Evolutionary conservation across 139 green algal genomes (phyloP).

Genomic region (Zygnema circumcarinatum): DNA sequence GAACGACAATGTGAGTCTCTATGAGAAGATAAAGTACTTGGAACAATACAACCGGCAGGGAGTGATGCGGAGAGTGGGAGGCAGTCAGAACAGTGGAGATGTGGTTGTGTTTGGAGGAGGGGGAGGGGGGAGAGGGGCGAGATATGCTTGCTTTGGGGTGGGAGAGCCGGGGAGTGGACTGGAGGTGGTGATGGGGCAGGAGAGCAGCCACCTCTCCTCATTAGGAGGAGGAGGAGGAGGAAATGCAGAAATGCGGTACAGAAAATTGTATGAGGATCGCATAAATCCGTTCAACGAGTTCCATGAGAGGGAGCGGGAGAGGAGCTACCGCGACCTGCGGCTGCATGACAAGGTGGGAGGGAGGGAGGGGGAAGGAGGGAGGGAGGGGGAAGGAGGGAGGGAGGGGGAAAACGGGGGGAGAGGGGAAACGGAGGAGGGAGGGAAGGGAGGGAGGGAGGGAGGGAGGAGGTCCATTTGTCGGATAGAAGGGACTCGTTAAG

Average conservation of each 20-base stretch:
- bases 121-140: background rate
- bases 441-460: background rate
- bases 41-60: slow-evolving; percentile 66
- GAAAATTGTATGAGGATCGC: slow-evolving; percentile 83
- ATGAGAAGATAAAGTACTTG: slow-evolving; percentile 87
- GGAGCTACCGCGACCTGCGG: slow-evolving; percentile 48
- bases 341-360: slow-evolving; percentile 47
- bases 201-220: background rate
- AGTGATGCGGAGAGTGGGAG: slow-evolving; percentile 22
- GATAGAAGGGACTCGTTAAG: too few species aligned
- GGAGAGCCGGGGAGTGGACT: background rate
- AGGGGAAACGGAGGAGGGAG: background rate
- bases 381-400: background rate
- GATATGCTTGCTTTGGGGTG: slow-evolving; percentile 44
- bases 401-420: background rate
- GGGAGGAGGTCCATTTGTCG: too few species aligned
- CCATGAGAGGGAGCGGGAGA: slow-evolving; percentile 63
- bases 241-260: slow-evolving; percentile 73
- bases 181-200: background rate
- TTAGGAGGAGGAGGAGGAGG: background rate
- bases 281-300: slow-evolving; percentile 92
- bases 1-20: slow-evolving; percentile 88
- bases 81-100: background rate
- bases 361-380: background rate
- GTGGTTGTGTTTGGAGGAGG: slow-evolving; percentile 38